Conservation (phyloP, 345 rosid genomes). For the Eucalyptus pauciflora region DNA sequence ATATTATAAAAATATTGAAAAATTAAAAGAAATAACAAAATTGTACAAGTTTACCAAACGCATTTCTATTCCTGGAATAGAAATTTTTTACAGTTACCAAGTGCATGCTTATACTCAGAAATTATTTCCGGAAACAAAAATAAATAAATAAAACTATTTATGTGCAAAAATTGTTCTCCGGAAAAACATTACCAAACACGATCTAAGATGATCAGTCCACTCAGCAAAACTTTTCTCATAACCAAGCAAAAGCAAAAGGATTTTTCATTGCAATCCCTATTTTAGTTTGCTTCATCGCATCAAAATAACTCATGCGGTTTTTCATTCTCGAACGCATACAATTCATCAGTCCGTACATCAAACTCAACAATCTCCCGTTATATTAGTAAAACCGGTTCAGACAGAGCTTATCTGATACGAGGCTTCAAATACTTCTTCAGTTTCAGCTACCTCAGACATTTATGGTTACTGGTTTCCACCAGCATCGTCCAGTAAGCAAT, state of each 20-base stretch:
- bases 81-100: too few species aligned
- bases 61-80: too few species aligned
- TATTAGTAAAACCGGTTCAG: neutral
- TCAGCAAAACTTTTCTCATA: neutral
- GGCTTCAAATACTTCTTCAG: neutral
- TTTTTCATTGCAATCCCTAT: neutral
- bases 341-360: neutral
- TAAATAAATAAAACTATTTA: fast-evolving
- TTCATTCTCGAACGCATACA: neutral
- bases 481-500: neutral
- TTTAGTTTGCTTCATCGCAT: neutral
- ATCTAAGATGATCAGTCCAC: neutral
- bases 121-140: fast-evolving
- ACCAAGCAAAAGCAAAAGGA: neutral
- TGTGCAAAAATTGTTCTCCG: too few species aligned
- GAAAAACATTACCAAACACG: too few species aligned
- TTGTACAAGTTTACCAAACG: too few species aligned
- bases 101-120: fast-evolving
- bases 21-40: too few species aligned
- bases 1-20: too few species aligned
- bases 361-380: neutral
- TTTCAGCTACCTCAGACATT: neutral
- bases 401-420: neutral
- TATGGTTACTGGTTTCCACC: neutral
- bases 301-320: neutral